These are phyloP conservation scores for Moricandia moricandioides DNA, from an alignment of 345 rosid genomes.

Conservation along the genomic window DNA sequence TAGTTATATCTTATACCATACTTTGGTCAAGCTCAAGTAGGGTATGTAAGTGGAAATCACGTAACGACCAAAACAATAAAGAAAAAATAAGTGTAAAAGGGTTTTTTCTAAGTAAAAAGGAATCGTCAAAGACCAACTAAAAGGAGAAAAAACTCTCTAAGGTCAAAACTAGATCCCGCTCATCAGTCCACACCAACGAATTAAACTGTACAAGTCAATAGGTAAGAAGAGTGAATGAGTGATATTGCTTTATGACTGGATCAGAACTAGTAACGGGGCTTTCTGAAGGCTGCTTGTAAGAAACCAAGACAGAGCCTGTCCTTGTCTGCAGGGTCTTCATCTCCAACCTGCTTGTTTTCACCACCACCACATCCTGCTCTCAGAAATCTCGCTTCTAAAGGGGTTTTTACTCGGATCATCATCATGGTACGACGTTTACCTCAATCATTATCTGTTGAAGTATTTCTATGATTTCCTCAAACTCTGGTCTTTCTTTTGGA, in stretches of 20 bases:
- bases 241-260: too few relatives aligned
- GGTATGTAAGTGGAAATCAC: background rate
- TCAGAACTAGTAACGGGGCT: constrained; percentile 39
- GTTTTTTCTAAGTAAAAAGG: background rate
- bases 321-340: constrained; percentile 43
- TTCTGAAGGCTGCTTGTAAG: constrained; percentile 48
- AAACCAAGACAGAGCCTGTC: constrained; percentile 38
- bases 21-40: background rate
- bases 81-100: background rate
- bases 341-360: constrained; percentile 51
- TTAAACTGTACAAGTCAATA: constrained; percentile 39
- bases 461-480: constrained; percentile 64
- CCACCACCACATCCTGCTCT: constrained; percentile 22
- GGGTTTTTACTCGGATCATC: constrained; percentile 10
- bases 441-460: constrained; percentile 68
- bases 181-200: background rate
- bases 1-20: too few relatives aligned
- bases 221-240: constrained; percentile 9
- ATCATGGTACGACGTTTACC: constrained; percentile 41
- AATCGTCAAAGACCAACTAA: background rate
- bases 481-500: constrained; percentile 71
- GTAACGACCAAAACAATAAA: background rate
- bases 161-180: constrained; percentile 22
- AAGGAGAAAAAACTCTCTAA: constrained; percentile 16
- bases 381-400: constrained; percentile 21